These are phyloP conservation scores for Daldinia childiae DNA, from an alignment of 495 filamentous ascomycete genomes.

Conservation along the genomic window DNA sequence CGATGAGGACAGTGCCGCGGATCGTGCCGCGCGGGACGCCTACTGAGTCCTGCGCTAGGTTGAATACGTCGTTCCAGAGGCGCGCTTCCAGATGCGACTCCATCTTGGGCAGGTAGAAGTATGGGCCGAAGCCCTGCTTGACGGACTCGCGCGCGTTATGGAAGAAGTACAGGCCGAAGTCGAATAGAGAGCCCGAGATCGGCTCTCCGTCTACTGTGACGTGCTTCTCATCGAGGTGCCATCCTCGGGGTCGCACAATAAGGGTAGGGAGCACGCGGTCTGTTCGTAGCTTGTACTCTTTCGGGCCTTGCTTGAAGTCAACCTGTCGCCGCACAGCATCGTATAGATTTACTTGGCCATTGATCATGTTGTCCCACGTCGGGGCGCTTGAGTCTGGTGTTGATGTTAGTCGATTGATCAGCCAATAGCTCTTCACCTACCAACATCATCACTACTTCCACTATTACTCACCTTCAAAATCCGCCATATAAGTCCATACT, in stretches of 20 bases:
- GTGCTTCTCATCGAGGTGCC: conserved; percentile 98
- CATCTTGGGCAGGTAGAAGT: conserved; percentile 99
- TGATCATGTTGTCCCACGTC: conserved; percentile 99
- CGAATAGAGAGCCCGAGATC: conserved; percentile 92
- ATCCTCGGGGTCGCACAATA: conserved; percentile 87
- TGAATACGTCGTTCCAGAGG: conserved; percentile 99
- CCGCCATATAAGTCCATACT: conserved; percentile 99
- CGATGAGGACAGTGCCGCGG: conserved; percentile 94
- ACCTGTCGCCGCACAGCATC: conserved; percentile 94
- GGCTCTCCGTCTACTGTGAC: conserved; percentile 95
- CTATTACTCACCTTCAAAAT: conserved; percentile 82
- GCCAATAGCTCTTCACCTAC: neutral
- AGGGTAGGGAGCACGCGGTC: conserved; percentile 82
- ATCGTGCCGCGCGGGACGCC: conserved; percentile 91
- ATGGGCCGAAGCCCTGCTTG: conserved; percentile 84
- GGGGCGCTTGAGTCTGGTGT: conserved; percentile 88
- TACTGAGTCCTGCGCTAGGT: conserved; percentile 92
- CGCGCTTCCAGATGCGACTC: conserved; percentile 97
- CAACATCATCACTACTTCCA: neutral
- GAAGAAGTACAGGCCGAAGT: conserved; percentile 99
- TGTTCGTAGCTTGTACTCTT: conserved; percentile 96
- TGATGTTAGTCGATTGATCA: conserved; percentile 20
- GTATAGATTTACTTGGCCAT: conserved; percentile 97
- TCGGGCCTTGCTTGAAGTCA: conserved; percentile 94
- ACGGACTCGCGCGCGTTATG: conserved; percentile 95